Percentiles rank a stretch among this genome's conserved stretches.
Conservation (phyloP, 768 basidiomycete genomes). For the Thelephora aurantiotincta region DNA sequence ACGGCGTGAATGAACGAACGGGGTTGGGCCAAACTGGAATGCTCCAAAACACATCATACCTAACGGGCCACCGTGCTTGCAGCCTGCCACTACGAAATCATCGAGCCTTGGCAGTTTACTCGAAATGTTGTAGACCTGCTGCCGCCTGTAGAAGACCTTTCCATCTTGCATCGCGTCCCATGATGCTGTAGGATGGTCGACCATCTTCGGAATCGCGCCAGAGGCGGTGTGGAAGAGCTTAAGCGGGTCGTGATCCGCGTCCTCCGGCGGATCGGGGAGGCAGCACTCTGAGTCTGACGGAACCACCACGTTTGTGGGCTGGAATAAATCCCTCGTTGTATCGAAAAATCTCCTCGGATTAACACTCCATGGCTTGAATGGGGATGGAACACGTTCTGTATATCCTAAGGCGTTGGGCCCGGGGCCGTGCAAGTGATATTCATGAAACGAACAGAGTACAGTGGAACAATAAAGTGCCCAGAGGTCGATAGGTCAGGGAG, state of each 20-base stretch:
- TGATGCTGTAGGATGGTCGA: conserved; percentile 61
- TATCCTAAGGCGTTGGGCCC: too few species aligned
- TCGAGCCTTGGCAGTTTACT: conserved; percentile 67
- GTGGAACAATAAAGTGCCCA: too few species aligned
- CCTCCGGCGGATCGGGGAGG: too few species aligned
- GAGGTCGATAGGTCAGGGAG: too few species aligned
- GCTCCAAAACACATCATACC: conserved; percentile 29
- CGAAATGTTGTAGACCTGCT: conserved; percentile 71
- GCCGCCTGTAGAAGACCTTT: conserved; percentile 74
- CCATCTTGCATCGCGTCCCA: conserved; percentile 91
- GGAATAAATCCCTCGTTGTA: too few species aligned
- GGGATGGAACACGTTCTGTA: too few species aligned
- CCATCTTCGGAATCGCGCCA: conserved; percentile 16
- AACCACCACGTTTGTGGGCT: too few species aligned
- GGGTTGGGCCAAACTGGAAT: background rate
- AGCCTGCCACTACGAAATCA: conserved; percentile 72
- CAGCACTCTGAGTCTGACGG: too few species aligned
- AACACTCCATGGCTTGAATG: too few species aligned
- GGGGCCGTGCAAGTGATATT: too few species aligned
- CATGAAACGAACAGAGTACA: too few species aligned
- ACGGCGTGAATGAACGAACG: background rate
- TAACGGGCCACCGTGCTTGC: conserved; percentile 79
- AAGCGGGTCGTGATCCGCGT: background rate
- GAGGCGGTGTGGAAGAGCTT: background rate
- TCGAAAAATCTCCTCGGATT: too few species aligned